Conservation (phyloP, 495 filamentous ascomycete species). For the Penicillium malachiteum region DNA sequence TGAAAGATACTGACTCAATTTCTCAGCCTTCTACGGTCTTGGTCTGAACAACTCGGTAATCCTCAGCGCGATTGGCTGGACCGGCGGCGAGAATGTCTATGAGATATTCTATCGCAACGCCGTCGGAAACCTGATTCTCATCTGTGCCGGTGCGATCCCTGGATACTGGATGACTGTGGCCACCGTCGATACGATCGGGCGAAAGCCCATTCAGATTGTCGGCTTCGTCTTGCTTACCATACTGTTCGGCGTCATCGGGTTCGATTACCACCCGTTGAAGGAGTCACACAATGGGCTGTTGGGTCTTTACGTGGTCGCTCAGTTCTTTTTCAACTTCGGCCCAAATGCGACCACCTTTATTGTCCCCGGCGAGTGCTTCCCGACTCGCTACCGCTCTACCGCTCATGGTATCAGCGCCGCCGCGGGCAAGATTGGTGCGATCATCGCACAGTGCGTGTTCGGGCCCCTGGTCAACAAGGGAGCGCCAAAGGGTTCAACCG, state of each 20-base stretch:
- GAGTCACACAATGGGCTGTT: slow-evolving; percentile 53
- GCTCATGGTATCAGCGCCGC: slow-evolving; percentile 85
- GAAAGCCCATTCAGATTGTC: slow-evolving; percentile 75
- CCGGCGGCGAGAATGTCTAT: slow-evolving; percentile 56
- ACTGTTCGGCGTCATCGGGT: slow-evolving; percentile 75
- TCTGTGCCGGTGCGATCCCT: slow-evolving; percentile 68
- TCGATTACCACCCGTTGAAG: slow-evolving; percentile 54
- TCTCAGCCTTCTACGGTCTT: slow-evolving; percentile 71
- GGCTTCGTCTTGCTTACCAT: slow-evolving; percentile 74
- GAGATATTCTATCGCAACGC: slow-evolving; percentile 66
- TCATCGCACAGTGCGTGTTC: slow-evolving; percentile 49
- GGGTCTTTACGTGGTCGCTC: slow-evolving; percentile 75
- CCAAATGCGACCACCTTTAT: slow-evolving; percentile 91
- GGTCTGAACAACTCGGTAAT: slow-evolving; percentile 74
- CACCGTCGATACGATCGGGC: slow-evolving; percentile 68
- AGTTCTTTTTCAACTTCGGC: slow-evolving; percentile 86
- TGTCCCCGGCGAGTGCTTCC: slow-evolving; percentile 86
- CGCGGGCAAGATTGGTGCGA: slow-evolving; percentile 79
- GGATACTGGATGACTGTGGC: slow-evolving; percentile 76
- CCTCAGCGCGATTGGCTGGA: slow-evolving; percentile 66
- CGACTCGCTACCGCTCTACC: slow-evolving; percentile 80
- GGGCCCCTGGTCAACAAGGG: slow-evolving; percentile 46
- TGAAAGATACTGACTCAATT: slow-evolving; percentile 28
- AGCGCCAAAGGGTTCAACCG: slow-evolving; percentile 29
- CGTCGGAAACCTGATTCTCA: slow-evolving; percentile 71